A percentile compares a stretch with the other conserved stretches of the same genome.
phyloP scores from a whole-genome alignment of 805 yeast species.

The Candida coquimbonensis region DNA sequence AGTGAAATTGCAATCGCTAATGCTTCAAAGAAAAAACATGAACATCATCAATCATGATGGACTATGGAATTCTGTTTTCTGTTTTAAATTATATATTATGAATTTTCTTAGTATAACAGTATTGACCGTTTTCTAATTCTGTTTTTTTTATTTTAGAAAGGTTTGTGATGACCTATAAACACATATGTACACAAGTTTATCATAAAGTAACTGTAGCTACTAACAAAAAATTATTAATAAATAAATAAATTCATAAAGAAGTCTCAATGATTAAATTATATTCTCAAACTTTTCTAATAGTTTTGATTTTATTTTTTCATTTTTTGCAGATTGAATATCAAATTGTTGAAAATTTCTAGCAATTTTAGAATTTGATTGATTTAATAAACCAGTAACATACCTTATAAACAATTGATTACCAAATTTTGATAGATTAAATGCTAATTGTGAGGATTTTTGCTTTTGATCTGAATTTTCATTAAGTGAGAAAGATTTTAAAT shows the following conservation, averaged over 20 bases:
- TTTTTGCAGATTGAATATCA: conserved; percentile 19
- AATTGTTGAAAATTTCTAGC: conserved; percentile 21
- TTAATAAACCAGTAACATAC: conserved; percentile 19
- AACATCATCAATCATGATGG: neutral
- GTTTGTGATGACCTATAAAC: neutral
- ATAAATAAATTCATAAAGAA: too few species aligned
- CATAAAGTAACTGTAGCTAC: too few species aligned
- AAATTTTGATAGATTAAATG: conserved; percentile 21
- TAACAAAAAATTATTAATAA: too few species aligned
- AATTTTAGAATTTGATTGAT: conserved; percentile 14
- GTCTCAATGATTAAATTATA: too few species aligned
- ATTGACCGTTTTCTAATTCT: too few species aligned
- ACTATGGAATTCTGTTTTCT: neutral
- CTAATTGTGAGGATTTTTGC: conserved; percentile 22
- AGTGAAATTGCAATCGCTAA: conserved; percentile 24
- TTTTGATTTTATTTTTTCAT: conserved; percentile 7
- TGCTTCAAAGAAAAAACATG: conserved; percentile 13
- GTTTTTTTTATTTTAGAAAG: neutral
- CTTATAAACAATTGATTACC: conserved; percentile 20
- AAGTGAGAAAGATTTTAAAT: conserved; percentile 17
- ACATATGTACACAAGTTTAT: too few species aligned
- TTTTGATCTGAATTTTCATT: conserved; percentile 24
- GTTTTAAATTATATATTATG: neutral
- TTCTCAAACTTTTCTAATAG: too few species aligned
- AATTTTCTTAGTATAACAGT: neutral